Evolutionary conservation across 2,329 filamentous ascomycete species (phyloP).

Genomic region (Amphichorda felina): DNA sequence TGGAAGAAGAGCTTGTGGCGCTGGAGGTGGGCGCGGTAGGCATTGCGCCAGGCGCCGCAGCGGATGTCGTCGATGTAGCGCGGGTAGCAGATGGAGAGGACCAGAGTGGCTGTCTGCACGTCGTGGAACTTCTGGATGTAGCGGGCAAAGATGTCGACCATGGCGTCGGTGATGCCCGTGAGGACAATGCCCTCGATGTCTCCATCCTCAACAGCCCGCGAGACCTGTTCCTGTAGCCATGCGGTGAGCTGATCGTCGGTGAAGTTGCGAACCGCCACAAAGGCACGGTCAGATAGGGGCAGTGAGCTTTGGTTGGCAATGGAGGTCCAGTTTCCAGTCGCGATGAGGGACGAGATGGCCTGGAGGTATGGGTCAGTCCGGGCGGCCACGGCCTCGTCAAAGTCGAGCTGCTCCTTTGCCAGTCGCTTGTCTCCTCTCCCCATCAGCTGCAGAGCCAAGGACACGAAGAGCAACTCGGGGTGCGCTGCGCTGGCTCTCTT

Average conservation of each 20-base stretch:
- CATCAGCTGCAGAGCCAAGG: slow-evolving; percentile 53
- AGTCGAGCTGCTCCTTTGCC: slow-evolving; percentile 39
- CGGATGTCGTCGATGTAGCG: slow-evolving; percentile 68
- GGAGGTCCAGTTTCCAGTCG: slow-evolving; percentile 62
- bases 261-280: slow-evolving; percentile 58
- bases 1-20: slow-evolving; percentile 64
- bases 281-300: slow-evolving; percentile 62
- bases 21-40: slow-evolving; percentile 61
- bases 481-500: slow-evolving; percentile 52
- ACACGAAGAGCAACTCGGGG: slow-evolving; percentile 56
- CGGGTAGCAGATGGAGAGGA: slow-evolving; percentile 62
- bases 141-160: slow-evolving; percentile 64
- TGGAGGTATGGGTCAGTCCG: slow-evolving; percentile 69
- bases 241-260: slow-evolving; percentile 47
- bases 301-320: slow-evolving; percentile 64
- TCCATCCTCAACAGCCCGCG: slow-evolving; percentile 48
- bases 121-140: slow-evolving; percentile 69
- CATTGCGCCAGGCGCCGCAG: slow-evolving; percentile 60
- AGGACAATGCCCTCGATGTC: slow-evolving; percentile 70
- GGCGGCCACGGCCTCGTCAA: slow-evolving; percentile 46
- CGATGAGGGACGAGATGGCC: slow-evolving; percentile 67
- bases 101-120: slow-evolving; percentile 66
- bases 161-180: slow-evolving; percentile 60
- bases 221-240: slow-evolving; percentile 58
- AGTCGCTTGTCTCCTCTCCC: slow-evolving; percentile 32